Base-by-base conservation (phyloP, 768 basidiomycete genomes). In the Naematelia aurantialba region DNA sequence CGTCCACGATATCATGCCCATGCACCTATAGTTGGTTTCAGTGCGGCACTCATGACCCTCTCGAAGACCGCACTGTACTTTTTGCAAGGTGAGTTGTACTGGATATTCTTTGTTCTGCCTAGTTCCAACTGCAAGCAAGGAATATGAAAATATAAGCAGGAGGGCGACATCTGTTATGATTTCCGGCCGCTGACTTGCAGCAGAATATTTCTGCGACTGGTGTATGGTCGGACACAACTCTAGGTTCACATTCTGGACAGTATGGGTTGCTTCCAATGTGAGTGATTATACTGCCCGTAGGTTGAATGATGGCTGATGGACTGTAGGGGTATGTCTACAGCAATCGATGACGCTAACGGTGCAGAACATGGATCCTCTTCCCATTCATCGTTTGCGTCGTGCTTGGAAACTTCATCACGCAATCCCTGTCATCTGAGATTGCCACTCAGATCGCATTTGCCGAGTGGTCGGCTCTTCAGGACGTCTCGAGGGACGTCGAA, bases 41-140 rank as follows among this genome's bases (percentile, higher is more conserved):
- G 83, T 17, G 81, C 84, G 1, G 85, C 82, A 1, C 75, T 82
- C n/a, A 85, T 91, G 86, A 93, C 91, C 0, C 78, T 91, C 44
- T 83, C 85, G 34, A 93, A 94, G 79, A 94, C 91, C 2, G 72
- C 85, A 5, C 81, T 94, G n/a, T 94, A 93, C 76, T 84, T 83
- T 81, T 73, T 80, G 13, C 86, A 90, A 72, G 91, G 92, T 75
- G 87, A 86, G 75, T 31, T n/a, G 29, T 8, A 8, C 17, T 39
- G 34, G 34, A 8, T 39, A 39, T 8, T 8, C 34, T 39, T 39
- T 8, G 8, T 8, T 8, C 34, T 39, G 8, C 34, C 34, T 8
- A 44, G 0, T 17, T 50, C 22, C 2, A 4, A 24, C n/a, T 8
- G 11, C 14, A 12, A 27, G 5, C 14, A 5, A 27, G 27, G 10